phyloP scores from a whole-genome alignment of 2,329 filamentous ascomycete species.

The Verruconis gallopava region DNA sequence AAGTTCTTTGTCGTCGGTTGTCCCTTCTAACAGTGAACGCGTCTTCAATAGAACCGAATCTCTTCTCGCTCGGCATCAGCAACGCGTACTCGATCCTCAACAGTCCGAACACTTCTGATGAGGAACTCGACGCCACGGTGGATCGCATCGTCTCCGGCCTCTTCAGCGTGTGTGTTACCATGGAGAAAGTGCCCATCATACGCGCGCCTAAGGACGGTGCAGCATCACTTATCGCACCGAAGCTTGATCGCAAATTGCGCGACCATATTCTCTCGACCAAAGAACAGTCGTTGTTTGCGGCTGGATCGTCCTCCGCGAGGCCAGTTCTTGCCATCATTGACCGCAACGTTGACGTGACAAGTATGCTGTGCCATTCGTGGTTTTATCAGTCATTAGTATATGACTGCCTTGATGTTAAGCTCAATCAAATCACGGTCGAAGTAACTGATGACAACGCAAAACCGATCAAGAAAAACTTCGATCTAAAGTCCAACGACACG shows the following conservation, averaged over 20 bases:
- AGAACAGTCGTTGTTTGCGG: slow-evolving; percentile 70
- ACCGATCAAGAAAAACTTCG: slow-evolving; percentile 71
- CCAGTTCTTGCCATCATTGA: slow-evolving; percentile 90
- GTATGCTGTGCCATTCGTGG: slow-evolving; percentile 98
- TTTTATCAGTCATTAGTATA: slow-evolving; percentile 78
- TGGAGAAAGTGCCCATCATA: slow-evolving; percentile 47
- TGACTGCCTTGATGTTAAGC: slow-evolving; percentile 62
- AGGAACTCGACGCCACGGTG: slow-evolving; percentile 73
- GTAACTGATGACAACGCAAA: slow-evolving; percentile 67
- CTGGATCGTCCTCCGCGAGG: slow-evolving; percentile 50
- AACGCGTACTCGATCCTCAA: slow-evolving; percentile 96
- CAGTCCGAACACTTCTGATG: slow-evolving; percentile 79
- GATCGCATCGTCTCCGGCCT: slow-evolving; percentile 88
- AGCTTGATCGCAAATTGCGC: slow-evolving; percentile 86
- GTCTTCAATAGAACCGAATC: slow-evolving; percentile 90
- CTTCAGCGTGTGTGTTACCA: slow-evolving; percentile 98
- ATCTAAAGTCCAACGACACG: slow-evolving; percentile 80
- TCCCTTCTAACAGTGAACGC: no score
- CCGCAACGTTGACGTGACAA: slow-evolving; percentile 86
- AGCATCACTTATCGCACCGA: slow-evolving; percentile 86
- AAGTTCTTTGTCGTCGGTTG: no score
- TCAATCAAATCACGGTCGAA: slow-evolving; percentile 92
- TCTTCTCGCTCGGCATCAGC: slow-evolving; percentile 88
- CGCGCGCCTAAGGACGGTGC: slow-evolving; percentile 31
- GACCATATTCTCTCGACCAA: slow-evolving; percentile 97